These are phyloP conservation scores for Scedosporium boydii DNA, from an alignment of 2,329 filamentous ascomycete genomes.

Conservation along the genomic window DNA sequence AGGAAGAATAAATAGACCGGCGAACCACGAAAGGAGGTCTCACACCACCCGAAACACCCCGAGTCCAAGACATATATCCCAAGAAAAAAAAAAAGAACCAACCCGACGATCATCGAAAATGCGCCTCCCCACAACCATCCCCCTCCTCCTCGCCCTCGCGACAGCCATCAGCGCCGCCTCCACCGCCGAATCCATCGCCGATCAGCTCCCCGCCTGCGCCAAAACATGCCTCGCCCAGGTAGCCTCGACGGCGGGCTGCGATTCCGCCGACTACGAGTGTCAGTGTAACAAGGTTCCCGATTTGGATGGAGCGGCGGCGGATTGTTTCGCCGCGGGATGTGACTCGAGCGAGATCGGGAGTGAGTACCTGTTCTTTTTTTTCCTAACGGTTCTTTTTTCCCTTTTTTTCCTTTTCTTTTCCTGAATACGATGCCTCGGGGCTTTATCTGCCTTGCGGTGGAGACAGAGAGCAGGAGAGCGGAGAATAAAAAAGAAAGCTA, in stretches of 20 bases:
- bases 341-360: background rate
- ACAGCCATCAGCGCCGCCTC: background rate
- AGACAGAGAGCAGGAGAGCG: background rate
- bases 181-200: background rate
- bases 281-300: constrained; percentile 25
- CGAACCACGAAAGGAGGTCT: background rate
- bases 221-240: constrained; percentile 24
- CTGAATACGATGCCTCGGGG: background rate
- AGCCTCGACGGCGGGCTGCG: constrained; percentile 23
- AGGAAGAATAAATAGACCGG: background rate
- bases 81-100: background rate
- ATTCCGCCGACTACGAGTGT: constrained; percentile 23
- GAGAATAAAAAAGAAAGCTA: background rate
- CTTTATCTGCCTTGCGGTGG: background rate
- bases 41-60: background rate
- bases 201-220: constrained; percentile 27
- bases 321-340: constrained; percentile 22
- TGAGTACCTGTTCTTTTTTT: background rate
- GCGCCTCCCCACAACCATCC: background rate
- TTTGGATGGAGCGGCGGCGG: constrained; percentile 22
- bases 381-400: background rate
- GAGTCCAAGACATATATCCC: background rate
- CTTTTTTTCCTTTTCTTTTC: background rate
- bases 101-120: background rate
- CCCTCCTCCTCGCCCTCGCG: background rate